Conservation (phyloP, 2,329 filamentous ascomycete species). For the Phialophora macrospora region DNA sequence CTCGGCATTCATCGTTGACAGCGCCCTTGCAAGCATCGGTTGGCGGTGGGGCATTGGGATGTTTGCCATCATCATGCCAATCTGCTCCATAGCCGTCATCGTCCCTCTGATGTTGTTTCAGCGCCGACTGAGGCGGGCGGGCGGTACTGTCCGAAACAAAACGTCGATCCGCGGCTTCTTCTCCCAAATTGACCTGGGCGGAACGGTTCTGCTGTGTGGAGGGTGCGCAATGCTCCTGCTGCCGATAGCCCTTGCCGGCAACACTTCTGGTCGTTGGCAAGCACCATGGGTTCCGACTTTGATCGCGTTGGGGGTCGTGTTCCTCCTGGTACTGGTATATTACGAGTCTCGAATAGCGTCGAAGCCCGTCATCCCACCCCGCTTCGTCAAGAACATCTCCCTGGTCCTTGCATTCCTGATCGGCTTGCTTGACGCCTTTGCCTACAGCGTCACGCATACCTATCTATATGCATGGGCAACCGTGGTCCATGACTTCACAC, state of each 20-base stretch:
- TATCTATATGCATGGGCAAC: conserved; percentile 57
- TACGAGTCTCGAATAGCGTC: conserved; percentile 55
- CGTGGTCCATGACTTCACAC: conserved; percentile 50
- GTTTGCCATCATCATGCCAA: conserved; percentile 51
- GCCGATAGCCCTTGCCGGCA: conserved; percentile 54
- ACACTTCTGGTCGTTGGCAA: conserved; percentile 49
- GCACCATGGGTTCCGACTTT: conserved; percentile 54
- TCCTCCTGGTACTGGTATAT: conserved; percentile 52
- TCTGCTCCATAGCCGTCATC: conserved; percentile 46
- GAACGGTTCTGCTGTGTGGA: conserved; percentile 54
- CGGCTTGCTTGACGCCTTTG: conserved; percentile 51
- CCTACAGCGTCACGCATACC: conserved; percentile 53
- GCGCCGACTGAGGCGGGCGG: conserved; percentile 42
- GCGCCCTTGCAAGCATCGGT: conserved; percentile 48
- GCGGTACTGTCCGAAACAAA: conserved; percentile 40
- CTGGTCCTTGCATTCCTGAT: conserved; percentile 51
- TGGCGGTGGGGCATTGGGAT: conserved; percentile 54
- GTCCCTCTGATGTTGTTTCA: conserved; percentile 48
- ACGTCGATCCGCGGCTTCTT: conserved; percentile 42
- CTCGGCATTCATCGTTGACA: conserved; percentile 50
- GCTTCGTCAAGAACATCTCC: conserved; percentile 53
- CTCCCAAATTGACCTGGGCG: conserved; percentile 47
- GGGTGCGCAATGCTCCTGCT: conserved; percentile 57
- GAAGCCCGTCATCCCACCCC: conserved; percentile 54
- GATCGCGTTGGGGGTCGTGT: conserved; percentile 50